These are phyloP conservation scores for Phoma sp. DNA, from an alignment of 2,329 filamentous ascomycete species.

Conservation along the genomic window DNA sequence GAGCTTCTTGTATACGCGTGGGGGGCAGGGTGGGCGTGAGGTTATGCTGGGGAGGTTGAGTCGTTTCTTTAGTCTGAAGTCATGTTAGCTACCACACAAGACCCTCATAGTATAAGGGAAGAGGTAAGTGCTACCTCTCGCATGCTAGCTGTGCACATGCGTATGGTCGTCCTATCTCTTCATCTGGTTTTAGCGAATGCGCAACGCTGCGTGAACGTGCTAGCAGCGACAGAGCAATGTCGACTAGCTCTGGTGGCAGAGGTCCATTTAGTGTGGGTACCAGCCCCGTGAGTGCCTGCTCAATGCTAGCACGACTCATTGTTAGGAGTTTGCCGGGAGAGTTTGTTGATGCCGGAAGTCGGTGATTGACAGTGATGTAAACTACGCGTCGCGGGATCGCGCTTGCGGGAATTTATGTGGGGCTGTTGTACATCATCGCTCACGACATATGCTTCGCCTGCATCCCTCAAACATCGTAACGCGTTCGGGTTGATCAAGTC, in stretches of 20 bases:
- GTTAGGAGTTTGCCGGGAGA: neutral
- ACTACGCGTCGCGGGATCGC: no score
- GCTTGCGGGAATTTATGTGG: no score
- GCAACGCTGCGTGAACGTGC: constrained; percentile 46
- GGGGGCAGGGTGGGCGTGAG: constrained; percentile 45
- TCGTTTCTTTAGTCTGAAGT: constrained; percentile 66
- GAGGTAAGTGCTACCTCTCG: constrained; percentile 64
- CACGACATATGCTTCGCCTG: no score
- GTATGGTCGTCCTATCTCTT: constrained; percentile 47
- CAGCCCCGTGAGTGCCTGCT: constrained; percentile 51
- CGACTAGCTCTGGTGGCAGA: constrained; percentile 40
- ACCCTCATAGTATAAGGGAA: neutral
- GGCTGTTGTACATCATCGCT: no score
- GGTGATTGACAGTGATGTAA: no score
- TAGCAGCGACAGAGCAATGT: constrained; percentile 42
- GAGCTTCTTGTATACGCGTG: constrained; percentile 75
- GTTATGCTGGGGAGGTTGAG: constrained; percentile 44
- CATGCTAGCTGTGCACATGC: constrained; percentile 69
- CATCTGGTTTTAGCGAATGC: constrained; percentile 56
- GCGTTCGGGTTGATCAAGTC: no score
- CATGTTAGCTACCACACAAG: constrained; percentile 41
- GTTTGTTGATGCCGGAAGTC: no score
- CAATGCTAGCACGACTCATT: constrained; percentile 33
- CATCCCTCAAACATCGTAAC: no score
- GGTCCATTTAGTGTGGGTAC: constrained; percentile 46